phyloP scores from a whole-genome alignment of 257 asterid genomes.

The Craterostigma plantagineum region DNA sequence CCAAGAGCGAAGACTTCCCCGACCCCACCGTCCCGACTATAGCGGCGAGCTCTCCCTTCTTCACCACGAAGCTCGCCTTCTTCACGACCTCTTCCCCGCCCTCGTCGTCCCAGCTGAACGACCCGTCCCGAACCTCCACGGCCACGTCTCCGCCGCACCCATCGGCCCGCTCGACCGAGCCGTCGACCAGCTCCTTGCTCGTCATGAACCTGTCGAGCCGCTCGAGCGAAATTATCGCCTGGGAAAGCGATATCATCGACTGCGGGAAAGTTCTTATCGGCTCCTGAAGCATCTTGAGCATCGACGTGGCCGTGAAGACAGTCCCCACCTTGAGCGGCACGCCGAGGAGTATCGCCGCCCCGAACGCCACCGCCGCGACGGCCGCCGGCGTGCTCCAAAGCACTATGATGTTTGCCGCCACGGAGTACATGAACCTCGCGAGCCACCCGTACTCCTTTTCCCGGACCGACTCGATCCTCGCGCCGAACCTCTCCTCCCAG shows the following conservation, averaged over 20 bases:
- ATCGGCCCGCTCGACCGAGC: slow-evolving; percentile 49
- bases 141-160: slow-evolving; percentile 46
- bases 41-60: slow-evolving; percentile 66
- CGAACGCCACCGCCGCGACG: slow-evolving; percentile 59
- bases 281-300: slow-evolving; percentile 71
- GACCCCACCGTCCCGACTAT: slow-evolving; percentile 95
- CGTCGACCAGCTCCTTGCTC: slow-evolving; percentile 54
- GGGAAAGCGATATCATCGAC: slow-evolving; percentile 83
- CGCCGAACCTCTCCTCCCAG: slow-evolving; percentile 86
- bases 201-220: slow-evolving; percentile 70
- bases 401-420: slow-evolving; percentile 43
- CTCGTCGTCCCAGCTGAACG: slow-evolving; percentile 84
- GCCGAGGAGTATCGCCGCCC: slow-evolving; percentile 45
- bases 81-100: slow-evolving; percentile 33
- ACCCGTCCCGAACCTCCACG: slow-evolving; percentile 47
- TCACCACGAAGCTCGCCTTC: slow-evolving; percentile 30
- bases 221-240: slow-evolving; percentile 68
- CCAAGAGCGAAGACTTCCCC: slow-evolving; percentile 80
- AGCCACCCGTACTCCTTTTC: slow-evolving; percentile 58
- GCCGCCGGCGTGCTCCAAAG: slow-evolving; percentile 71
- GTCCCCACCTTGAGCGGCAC: slow-evolving; percentile 52
- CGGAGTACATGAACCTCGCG: slow-evolving; percentile 45
- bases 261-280: slow-evolving; percentile 84
- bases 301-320: slow-evolving; percentile 68
- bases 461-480: slow-evolving; percentile 56